phyloP scores from a whole-genome alignment of 2,329 filamentous ascomycete species.

The Talaromyces verruculosus region DNA sequence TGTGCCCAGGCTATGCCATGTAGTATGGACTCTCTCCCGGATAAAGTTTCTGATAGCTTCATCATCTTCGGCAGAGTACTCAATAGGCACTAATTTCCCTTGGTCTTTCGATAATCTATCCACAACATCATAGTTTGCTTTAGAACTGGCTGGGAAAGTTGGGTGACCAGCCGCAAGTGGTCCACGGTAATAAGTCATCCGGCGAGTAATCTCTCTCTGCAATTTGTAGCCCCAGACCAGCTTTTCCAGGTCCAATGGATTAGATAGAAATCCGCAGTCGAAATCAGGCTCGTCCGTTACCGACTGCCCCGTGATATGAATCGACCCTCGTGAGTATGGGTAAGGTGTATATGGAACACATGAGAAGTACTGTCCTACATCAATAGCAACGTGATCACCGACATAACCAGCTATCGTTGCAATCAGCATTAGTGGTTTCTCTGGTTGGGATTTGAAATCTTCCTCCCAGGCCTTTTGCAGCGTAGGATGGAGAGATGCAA shows the following conservation, averaged over 20 bases:
- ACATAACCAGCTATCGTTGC: constrained; percentile 24
- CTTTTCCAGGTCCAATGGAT: constrained; percentile 58
- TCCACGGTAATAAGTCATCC: constrained; percentile 53
- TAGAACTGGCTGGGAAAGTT: constrained; percentile 42
- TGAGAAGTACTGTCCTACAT: constrained; percentile 54
- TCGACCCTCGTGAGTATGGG: constrained; percentile 60
- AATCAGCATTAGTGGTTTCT: constrained; percentile 37
- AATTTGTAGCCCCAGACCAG: constrained; percentile 66
- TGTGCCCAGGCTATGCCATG: constrained; percentile 47
- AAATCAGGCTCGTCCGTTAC: constrained; percentile 54
- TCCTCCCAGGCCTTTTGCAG: constrained; percentile 57
- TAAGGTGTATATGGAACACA: constrained; percentile 58
- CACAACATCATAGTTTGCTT: constrained; percentile 40
- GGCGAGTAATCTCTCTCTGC: constrained; percentile 60
- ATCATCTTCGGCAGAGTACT: constrained; percentile 53
- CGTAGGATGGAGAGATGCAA: constrained; percentile 53
- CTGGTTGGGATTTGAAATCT: constrained; percentile 51
- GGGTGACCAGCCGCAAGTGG: constrained; percentile 42
- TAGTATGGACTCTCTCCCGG: constrained; percentile 41
- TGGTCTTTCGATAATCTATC: constrained; percentile 28
- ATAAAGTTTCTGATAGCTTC: constrained; percentile 48
- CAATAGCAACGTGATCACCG: constrained; percentile 33
- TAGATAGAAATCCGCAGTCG: constrained; percentile 57
- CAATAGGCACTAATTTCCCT: constrained; percentile 41
- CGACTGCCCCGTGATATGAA: constrained; percentile 55